These are phyloP conservation scores for Aspergillus ostianus DNA, from an alignment of 495 filamentous ascomycete genomes.

Conservation along the genomic window DNA sequence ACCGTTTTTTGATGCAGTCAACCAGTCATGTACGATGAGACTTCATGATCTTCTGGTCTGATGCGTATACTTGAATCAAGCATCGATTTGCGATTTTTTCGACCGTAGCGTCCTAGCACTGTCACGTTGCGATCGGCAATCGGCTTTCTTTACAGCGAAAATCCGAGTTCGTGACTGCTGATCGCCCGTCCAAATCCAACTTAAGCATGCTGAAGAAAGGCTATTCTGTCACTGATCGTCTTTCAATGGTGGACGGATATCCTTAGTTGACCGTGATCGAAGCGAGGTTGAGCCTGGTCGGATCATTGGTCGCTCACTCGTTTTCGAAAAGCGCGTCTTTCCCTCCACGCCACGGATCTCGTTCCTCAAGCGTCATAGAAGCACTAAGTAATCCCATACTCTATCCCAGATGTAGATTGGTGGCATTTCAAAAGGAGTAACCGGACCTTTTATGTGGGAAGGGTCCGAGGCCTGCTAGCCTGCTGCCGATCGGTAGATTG, in stretches of 20 bases:
- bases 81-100: neutral
- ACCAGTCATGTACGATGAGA: neutral
- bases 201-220: neutral
- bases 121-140: neutral
- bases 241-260: neutral
- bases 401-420: too few species aligned
- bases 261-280: neutral
- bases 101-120: neutral
- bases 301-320: neutral
- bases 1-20: neutral
- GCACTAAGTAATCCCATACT: neutral
- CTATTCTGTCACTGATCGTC: neutral
- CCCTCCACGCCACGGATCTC: neutral
- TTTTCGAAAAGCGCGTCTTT: neutral
- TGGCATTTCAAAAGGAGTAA: too few species aligned
- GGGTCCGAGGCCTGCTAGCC: too few species aligned
- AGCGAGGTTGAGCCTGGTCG: neutral
- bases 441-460: too few species aligned
- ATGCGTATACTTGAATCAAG: neutral
- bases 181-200: neutral
- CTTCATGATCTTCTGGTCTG: neutral
- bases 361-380: neutral
- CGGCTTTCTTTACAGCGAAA: conserved; percentile 7
- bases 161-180: conserved; percentile 2
- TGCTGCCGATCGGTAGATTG: too few species aligned